Evolutionary conservation across 306 rosid species (phyloP), one percentile per base, ranked within the genome.

Genomic region (Herpetospermum pedunculosum): DNA sequence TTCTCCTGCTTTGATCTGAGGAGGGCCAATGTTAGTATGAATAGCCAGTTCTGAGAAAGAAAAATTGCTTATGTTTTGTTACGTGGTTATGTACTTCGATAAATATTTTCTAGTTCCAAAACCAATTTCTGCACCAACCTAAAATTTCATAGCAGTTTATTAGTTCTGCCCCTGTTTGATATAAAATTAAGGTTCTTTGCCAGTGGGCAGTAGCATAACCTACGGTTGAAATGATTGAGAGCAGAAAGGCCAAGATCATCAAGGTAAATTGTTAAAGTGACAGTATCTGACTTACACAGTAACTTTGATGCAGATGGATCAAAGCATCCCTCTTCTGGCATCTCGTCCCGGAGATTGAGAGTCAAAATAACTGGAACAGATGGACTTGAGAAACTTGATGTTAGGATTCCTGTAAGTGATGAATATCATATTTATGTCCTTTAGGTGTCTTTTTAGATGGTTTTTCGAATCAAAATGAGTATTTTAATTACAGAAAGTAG

Each of bases 341-440:
- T 90, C 78, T 88, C 93, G 92, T 86, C 97, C 78, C 86, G 93
- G 73, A 83, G 83, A 46, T 78, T 92, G 77, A 87, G 97, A 85
- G 77, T 92, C 76, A 92, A 87, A 87, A 82, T 90, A 72, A 88
- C 90, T n/a, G 96, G 98, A 80, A 88, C 84, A 77, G 96, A 92
- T 84, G 98, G 98, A 83, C 72, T 79, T 72, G 97, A 90, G 87
- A 92, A 74, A 72, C 98, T 92, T 67, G 97, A 92, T 78, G 82
- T 90, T 69, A 86, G 86, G 73, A 87, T 87, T 81, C 97, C 97
- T 53, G 98, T 92, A 87, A 92, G 96, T 73, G 26, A 18, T 44
- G 14, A 7, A 71, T 71, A 54, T 14, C 64, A 28, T 50, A 59
- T 68, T n/a, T 5, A 59, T 28, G 41, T 13, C 38, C 68, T 32